Evolutionary conservation across 2,329 filamentous ascomycete genomes (phyloP), one percentile per base, ranked within the genome.

Genomic region (Colletotrichum sp.): DNA sequence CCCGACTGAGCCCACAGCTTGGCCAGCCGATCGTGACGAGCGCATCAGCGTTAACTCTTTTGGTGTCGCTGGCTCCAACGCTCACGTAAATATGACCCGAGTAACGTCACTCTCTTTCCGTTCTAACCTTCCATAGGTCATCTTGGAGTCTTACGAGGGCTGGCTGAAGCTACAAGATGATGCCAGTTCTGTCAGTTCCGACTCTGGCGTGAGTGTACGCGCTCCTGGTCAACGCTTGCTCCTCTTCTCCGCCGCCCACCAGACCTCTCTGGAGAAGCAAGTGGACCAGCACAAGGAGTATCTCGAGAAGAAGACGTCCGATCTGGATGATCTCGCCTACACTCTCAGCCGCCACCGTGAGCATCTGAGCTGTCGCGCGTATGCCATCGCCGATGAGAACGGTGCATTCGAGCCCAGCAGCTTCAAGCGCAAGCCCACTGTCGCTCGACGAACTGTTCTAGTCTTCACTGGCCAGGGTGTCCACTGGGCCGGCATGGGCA

Each of bases 11-110:
- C 69, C 81, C 0, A 78, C 64, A 1, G 36, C 78, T 2, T 86
- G 80, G 79, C 84, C 84, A 0, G 5, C 32, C 3, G 74, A 76
- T 16, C 69, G 79, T 4, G n/a, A 64, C 1, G 79, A 83, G 44
- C 79, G 85, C 5, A 77, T 83, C 6, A 82, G 81, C 36, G 79
- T 87, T 55, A 87, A 86, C 74, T 82, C 79, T 3, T 86, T 85
- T 68, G 84, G 85, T 12, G 83, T 81, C 62, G 84, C 84, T 18
- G 84, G 77, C 8, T 67, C 71, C 5, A 78, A 78, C 21, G 75
- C 75, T 7, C 77, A 78, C 32, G 75, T 73, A 65, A 34, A 32
- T 26, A 3, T 24, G 55, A 7, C 30, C n/a, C 6, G 3, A 13
- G 44, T 13, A 21, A 52, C 2, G 3, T 21, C 44, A 52, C 10